phyloP scores from a whole-genome alignment of 805 yeast genomes.

The Tetrapisispora nanseiensis region DNA sequence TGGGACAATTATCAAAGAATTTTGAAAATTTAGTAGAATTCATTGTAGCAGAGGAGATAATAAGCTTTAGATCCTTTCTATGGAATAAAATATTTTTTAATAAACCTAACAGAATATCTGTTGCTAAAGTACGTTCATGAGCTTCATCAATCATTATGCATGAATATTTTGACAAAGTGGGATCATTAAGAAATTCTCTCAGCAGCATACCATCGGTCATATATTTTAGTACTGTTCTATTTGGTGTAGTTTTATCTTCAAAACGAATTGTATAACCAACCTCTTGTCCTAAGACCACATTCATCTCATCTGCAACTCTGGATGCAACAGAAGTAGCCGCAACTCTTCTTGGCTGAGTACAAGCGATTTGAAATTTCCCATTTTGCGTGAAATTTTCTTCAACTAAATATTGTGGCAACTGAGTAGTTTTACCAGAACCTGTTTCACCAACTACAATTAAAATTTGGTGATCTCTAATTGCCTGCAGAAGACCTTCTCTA shows the following conservation, averaged over 20 bases:
- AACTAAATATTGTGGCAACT: slow-evolving; percentile 74
- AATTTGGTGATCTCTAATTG: slow-evolving; percentile 54
- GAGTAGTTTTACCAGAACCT: slow-evolving; percentile 94
- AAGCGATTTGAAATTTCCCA: slow-evolving; percentile 56
- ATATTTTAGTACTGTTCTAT: slow-evolving; percentile 67
- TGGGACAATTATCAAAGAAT: slow-evolving; percentile 76
- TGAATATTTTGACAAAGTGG: slow-evolving; percentile 56
- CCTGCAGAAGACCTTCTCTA: slow-evolving; percentile 48
- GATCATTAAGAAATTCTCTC: slow-evolving; percentile 73
- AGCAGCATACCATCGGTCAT: slow-evolving; percentile 94
- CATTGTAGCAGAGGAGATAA: slow-evolving; percentile 91
- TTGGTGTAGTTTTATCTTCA: slow-evolving; percentile 58
- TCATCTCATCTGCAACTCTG: slow-evolving; percentile 86
- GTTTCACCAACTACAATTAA: slow-evolving; percentile 77
- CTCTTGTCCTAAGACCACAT: slow-evolving; percentile 64
- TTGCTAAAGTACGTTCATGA: slow-evolving; percentile 89
- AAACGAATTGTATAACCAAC: slow-evolving; percentile 88
- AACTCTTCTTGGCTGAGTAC: slow-evolving; percentile 92
- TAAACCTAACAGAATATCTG: slow-evolving; percentile 74
- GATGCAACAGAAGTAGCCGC: slow-evolving; percentile 89
- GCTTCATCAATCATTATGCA: slow-evolving; percentile 95
- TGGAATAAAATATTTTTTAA: slow-evolving; percentile 55
- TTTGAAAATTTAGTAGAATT: slow-evolving; percentile 80
- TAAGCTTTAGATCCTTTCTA: slow-evolving; percentile 60
- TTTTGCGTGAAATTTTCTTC: slow-evolving; percentile 68